phyloP scores from a whole-genome alignment of 2,329 filamentous ascomycete genomes.

The Rasamsonia emersonii region DNA sequence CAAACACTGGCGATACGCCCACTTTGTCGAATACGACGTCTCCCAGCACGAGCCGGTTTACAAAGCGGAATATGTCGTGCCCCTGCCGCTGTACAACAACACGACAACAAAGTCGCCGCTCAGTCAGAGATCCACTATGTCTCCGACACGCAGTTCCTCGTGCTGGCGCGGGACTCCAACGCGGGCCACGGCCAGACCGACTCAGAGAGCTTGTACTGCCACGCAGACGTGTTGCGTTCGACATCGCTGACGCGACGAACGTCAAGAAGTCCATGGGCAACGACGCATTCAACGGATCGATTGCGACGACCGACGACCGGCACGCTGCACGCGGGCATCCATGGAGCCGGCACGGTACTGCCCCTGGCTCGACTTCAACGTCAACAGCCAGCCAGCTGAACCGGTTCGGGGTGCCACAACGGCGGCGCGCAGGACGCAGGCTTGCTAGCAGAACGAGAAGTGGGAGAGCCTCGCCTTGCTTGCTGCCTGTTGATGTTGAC shows the following conservation, averaged over 20 bases:
- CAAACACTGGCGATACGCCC: slow-evolving; percentile 47
- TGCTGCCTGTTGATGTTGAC: slow-evolving; percentile 46
- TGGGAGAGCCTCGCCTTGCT: slow-evolving; percentile 63
- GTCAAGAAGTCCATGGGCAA: slow-evolving; percentile 43
- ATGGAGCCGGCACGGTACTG: slow-evolving; percentile 56
- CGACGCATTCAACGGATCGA: slow-evolving; percentile 31
- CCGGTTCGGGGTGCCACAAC: slow-evolving; percentile 60
- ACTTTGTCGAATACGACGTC: slow-evolving; percentile 58
- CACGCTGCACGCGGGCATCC: slow-evolving; percentile 45
- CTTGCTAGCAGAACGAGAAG: slow-evolving; percentile 66
- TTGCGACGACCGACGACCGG: slow-evolving; percentile 44
- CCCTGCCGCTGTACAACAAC: slow-evolving; percentile 51
- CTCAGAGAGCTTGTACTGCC: slow-evolving; percentile 53
- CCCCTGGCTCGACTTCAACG: slow-evolving; percentile 59
- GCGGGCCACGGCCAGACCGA: slow-evolving; percentile 50
- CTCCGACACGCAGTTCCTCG: slow-evolving; percentile 54
- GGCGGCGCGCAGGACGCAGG: slow-evolving; percentile 51
- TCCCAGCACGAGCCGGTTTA: slow-evolving; percentile 38
- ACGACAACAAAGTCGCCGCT: slow-evolving; percentile 48
- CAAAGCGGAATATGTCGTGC: slow-evolving; percentile 56
- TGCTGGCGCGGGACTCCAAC: slow-evolving; percentile 56
- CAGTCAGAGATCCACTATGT: slow-evolving; percentile 63
- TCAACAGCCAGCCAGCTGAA: slow-evolving; percentile 51
- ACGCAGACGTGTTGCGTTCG: slow-evolving; percentile 62
- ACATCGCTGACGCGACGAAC: slow-evolving; percentile 54